Percentiles rank a stretch among this genome's conserved stretches.
Conservation (phyloP, 805 yeast genomes). For the Pichia insulana region DNA sequence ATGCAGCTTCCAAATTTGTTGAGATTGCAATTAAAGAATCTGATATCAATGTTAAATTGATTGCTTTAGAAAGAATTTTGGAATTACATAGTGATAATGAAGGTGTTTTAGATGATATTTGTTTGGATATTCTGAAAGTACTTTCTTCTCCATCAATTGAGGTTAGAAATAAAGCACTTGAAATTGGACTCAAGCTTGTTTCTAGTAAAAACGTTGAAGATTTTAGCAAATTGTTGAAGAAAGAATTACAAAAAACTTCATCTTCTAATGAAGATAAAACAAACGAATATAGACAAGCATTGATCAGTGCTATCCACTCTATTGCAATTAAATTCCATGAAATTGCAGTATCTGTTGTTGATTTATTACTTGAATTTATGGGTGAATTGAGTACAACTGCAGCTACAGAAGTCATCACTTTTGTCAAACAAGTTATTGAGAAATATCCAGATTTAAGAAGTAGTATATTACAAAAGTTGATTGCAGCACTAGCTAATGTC, state of each 20-base stretch:
- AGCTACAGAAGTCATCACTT: conserved; percentile 83
- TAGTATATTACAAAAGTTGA: conserved; percentile 53
- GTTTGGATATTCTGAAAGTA: conserved; percentile 79
- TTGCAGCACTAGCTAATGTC: conserved; percentile 52
- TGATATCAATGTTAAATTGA: conserved; percentile 91
- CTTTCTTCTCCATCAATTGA: conserved; percentile 84
- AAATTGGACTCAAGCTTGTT: conserved; percentile 71
- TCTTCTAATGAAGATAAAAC: conserved; percentile 69
- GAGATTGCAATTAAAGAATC: conserved; percentile 86
- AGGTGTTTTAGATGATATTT: conserved; percentile 74
- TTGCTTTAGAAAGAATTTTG: conserved; percentile 78
- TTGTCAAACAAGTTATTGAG: conserved; percentile 90
- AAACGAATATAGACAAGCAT: conserved; percentile 77
- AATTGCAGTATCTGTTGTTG: conserved; percentile 87
- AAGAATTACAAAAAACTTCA: conserved; percentile 74
- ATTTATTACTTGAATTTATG: conserved; percentile 75
- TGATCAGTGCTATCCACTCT: conserved; percentile 81
- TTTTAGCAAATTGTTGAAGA: conserved; percentile 83
- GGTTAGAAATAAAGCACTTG: conserved; percentile 82
- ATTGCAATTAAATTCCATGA: conserved; percentile 84
- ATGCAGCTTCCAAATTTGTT: conserved; percentile 79
- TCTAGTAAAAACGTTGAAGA: conserved; percentile 88
- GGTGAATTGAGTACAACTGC: conserved; percentile 77
- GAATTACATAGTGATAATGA: conserved; percentile 68
- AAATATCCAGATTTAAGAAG: conserved; percentile 75